Evolutionary conservation across 2,329 filamentous ascomycete genomes (phyloP).

Genomic region (Stylonectria norvegica): DNA sequence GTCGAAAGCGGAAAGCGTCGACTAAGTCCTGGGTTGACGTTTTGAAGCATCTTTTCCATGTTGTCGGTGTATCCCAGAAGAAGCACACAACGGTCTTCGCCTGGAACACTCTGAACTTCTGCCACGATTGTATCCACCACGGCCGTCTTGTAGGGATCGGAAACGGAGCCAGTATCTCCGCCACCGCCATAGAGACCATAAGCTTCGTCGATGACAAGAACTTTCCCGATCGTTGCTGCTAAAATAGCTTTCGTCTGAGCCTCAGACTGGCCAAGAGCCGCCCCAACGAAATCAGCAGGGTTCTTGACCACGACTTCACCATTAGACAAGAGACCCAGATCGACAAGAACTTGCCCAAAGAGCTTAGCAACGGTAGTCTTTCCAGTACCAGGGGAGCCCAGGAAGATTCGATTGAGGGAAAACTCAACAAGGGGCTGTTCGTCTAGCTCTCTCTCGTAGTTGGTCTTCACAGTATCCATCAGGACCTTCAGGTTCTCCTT

Average conservation of each 20-base stretch:
- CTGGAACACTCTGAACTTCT: slow-evolving; percentile 65
- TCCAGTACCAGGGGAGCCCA: slow-evolving; percentile 71
- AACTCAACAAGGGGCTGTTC: slow-evolving; percentile 59
- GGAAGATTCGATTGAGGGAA: slow-evolving; percentile 65
- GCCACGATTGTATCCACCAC: slow-evolving; percentile 74
- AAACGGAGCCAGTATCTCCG: slow-evolving; percentile 24
- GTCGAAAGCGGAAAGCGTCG: slow-evolving; percentile 62
- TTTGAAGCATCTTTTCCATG: slow-evolving; percentile 71
- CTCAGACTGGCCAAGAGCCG: slow-evolving; percentile 63
- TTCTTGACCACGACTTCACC: slow-evolving; percentile 72
- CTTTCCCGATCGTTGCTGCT: slow-evolving; percentile 63
- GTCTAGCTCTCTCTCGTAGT: slow-evolving; percentile 62
- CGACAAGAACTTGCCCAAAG: slow-evolving; percentile 65
- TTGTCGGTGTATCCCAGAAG: slow-evolving; percentile 67
- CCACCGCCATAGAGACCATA: slow-evolving; percentile 59
- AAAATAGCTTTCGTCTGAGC: slow-evolving; percentile 69
- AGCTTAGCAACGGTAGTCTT: slow-evolving; percentile 74
- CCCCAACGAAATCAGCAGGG: slow-evolving; percentile 69
- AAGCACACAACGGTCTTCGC: slow-evolving; percentile 70
- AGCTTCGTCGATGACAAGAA: slow-evolving; percentile 77
- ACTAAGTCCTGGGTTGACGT: slow-evolving; percentile 66
- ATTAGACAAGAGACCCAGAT: slow-evolving; percentile 64
- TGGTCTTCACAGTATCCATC: slow-evolving; percentile 58
- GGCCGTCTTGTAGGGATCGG: slow-evolving; percentile 53
- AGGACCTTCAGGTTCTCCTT: slow-evolving; percentile 59